These are phyloP conservation scores for Penicillium sp. DNA, from an alignment of 2,329 filamentous ascomycete species.

Conservation along the genomic window DNA sequence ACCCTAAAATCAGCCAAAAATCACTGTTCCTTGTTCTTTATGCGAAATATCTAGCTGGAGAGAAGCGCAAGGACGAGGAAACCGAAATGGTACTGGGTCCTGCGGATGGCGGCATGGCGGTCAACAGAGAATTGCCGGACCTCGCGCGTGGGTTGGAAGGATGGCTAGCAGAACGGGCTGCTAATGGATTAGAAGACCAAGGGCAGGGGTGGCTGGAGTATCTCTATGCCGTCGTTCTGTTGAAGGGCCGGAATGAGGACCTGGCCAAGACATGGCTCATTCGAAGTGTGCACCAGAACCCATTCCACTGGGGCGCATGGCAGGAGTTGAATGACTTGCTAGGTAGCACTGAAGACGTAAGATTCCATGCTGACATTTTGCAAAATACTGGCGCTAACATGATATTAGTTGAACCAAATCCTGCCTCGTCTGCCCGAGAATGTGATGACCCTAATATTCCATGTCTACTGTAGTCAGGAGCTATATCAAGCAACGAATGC, in stretches of 20 bases:
- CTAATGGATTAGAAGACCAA: constrained; percentile 55
- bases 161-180: constrained; percentile 67
- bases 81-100: constrained; percentile 96
- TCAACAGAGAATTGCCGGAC: constrained; percentile 76
- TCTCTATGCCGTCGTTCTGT: constrained; percentile 77
- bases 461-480: constrained; percentile 83
- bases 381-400: constrained; percentile 15
- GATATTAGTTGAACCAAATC: constrained; percentile 62
- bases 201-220: constrained; percentile 89
- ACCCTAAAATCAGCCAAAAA: constrained; percentile 69
- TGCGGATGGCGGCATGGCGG: constrained; percentile 74
- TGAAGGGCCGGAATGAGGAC: constrained; percentile 84
- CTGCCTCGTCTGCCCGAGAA: constrained; percentile 73
- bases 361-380: constrained; percentile 28
- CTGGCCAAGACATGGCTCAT: constrained; percentile 83
- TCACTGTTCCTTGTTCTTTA: constrained; percentile 89
- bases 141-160: constrained; percentile 71
- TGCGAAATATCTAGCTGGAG: constrained; percentile 84
- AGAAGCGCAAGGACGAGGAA: constrained; percentile 94
- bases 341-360: constrained; percentile 72
- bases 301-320: constrained; percentile 98
- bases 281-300: constrained; percentile 78
- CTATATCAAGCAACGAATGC: constrained; percentile 78
- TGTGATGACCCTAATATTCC: constrained; percentile 90
- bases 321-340: constrained; percentile 81